phyloP scores from a whole-genome alignment of 1,284 basidiomycete species.

The Cryptococcus maquisensis region DNA sequence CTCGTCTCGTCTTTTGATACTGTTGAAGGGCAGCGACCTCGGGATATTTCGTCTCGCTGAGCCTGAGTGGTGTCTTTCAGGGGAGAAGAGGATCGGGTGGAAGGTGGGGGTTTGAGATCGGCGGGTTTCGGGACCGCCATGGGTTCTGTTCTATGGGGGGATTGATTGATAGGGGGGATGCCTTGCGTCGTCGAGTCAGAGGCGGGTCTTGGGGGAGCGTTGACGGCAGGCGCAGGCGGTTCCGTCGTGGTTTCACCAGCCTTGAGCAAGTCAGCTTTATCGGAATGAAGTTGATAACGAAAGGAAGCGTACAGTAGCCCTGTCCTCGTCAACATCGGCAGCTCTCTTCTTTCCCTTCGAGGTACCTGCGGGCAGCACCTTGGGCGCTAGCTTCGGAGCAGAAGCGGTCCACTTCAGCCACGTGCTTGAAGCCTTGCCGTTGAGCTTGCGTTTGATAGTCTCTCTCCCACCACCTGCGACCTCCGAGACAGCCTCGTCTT shows the following conservation, averaged over 20 bases:
- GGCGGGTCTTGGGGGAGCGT: not conserved
- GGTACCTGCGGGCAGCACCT: slow-evolving; percentile 10
- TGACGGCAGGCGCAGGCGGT: not conserved
- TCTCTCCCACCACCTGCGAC: not conserved
- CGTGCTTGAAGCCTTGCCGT: slow-evolving; percentile 35
- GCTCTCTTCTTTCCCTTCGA: slow-evolving; percentile 36
- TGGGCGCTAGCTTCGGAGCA: slow-evolving; percentile 32
- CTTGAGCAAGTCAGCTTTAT: not conserved
- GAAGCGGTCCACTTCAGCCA: slow-evolving; percentile 42
- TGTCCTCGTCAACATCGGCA: not conserved
- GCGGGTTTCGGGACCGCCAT: too few species aligned
- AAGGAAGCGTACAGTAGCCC: not conserved
- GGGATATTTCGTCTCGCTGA: too few species aligned
- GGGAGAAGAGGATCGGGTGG: too few species aligned
- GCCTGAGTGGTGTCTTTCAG: too few species aligned
- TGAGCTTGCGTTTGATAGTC: slow-evolving; percentile 15
- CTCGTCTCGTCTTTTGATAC: too few species aligned
- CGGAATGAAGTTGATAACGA: not conserved
- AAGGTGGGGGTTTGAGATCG: too few species aligned
- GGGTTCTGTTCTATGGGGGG: too few species aligned
- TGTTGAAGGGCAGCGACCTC: too few species aligned
- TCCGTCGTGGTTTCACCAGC: too few species aligned
- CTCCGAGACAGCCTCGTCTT: not conserved
- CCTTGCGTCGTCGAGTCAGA: not conserved
- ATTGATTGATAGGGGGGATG: too few species aligned